Conservation (phyloP, 805 yeast genomes). For the Yamadazyma laniorum region DNA sequence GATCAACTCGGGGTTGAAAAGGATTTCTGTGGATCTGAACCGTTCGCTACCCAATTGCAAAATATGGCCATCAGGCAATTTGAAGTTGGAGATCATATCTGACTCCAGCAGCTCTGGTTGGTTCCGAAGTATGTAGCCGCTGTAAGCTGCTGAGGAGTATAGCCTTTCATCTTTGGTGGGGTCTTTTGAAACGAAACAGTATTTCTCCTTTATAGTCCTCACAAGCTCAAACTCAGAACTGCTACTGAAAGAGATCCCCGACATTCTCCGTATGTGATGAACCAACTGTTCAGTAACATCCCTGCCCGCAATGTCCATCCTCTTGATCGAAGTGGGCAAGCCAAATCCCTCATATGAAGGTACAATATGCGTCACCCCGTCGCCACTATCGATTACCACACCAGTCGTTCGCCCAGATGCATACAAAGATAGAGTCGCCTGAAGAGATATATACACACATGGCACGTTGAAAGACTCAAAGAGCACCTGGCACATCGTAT, state of each 20-base stretch:
- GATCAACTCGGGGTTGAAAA: conserved; percentile 74
- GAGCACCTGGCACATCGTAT: conserved; percentile 57
- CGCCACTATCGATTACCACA: conserved; percentile 86
- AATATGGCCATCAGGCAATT: conserved; percentile 81
- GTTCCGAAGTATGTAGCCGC: conserved; percentile 4
- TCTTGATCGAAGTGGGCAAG: conserved; percentile 63
- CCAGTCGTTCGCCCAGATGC: conserved; percentile 93
- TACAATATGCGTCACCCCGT: conserved; percentile 84
- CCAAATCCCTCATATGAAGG: conserved; percentile 91
- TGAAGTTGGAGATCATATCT: conserved; percentile 42
- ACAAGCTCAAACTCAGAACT: conserved; percentile 84
- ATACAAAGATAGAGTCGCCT: conserved; percentile 79
- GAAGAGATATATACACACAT: conserved; percentile 68
- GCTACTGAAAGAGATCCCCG: conserved; percentile 62
- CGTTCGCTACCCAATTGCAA: conserved; percentile 65
- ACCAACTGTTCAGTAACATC: conserved; percentile 79
- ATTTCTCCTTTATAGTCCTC: conserved; percentile 70
- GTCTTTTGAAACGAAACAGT: conserved; percentile 63
- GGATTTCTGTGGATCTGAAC: conserved; percentile 74
- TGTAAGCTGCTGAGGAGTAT: conserved; percentile 24
- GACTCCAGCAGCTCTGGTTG: conserved; percentile 17
- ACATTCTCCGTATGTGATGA: conserved; percentile 57
- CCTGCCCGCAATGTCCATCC: conserved; percentile 83
- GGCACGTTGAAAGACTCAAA: conserved; percentile 76
- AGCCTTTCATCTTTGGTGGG: conserved; percentile 54